Conservation (phyloP, 2,329 filamentous ascomycete genomes). For the Ophiocordyceps robertsii region DNA sequence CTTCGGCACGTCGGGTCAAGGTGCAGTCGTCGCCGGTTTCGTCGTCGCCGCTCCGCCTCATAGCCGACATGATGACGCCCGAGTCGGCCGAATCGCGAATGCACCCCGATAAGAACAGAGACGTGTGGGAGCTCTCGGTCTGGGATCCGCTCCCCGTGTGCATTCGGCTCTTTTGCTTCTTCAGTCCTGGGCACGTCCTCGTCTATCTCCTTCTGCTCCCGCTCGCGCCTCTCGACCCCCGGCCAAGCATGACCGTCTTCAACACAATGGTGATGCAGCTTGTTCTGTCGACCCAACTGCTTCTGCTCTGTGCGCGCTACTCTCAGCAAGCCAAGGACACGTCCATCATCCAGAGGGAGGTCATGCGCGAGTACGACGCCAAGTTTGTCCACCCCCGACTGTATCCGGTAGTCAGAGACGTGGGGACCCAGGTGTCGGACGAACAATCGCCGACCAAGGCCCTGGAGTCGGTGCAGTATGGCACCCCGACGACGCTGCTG, state of each 20-base stretch:
- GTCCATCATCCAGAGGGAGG: constrained; percentile 75
- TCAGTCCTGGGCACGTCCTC: constrained; percentile 86
- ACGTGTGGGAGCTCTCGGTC: constrained; percentile 89
- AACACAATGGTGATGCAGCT: constrained; percentile 66
- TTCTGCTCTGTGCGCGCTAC: constrained; percentile 60
- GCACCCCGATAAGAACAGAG: constrained; percentile 66
- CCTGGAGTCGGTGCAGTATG: constrained; percentile 30
- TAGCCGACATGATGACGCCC: constrained; percentile 53
- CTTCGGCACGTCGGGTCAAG: constrained; percentile 76
- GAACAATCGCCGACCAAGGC: constrained; percentile 25
- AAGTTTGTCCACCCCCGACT: constrained; percentile 88
- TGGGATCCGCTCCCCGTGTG: constrained; percentile 89
- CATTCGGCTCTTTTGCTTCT: constrained; percentile 72
- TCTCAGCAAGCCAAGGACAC: constrained; percentile 77
- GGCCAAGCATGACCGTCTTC: constrained; percentile 75
- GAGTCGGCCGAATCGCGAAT: constrained; percentile 69
- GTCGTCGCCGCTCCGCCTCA: constrained; percentile 64
- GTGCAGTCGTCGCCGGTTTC: constrained; percentile 72
- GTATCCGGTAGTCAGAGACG: constrained; percentile 65
- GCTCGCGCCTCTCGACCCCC: constrained; percentile 57
- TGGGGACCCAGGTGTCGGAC: constrained; percentile 62
- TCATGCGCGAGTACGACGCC: constrained; percentile 87
- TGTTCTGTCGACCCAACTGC: constrained; percentile 65
- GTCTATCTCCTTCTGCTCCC: constrained; percentile 85
- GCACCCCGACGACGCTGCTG: constrained; percentile 47